Evolutionary conservation across 805 yeast genomes (phyloP).

Genomic region (Cyberlindnera galapagoensis): DNA sequence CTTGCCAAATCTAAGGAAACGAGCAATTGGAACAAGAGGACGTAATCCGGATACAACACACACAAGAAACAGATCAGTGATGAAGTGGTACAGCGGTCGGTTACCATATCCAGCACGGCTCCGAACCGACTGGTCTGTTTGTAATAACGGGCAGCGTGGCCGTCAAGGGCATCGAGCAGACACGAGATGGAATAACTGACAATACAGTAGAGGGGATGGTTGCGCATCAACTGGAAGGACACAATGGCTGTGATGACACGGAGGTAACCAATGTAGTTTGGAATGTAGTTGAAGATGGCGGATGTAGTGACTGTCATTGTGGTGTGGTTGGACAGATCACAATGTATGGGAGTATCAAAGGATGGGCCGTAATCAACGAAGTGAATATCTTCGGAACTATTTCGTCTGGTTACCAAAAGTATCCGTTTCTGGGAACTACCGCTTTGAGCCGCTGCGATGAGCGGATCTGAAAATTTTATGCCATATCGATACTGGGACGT

Average conservation of each 20-base stretch:
- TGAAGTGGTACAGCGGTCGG: constrained; percentile 95
- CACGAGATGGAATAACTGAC: constrained; percentile 81
- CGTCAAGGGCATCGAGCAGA: constrained; percentile 91
- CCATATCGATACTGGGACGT: too few relatives aligned
- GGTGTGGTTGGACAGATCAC: too few relatives aligned
- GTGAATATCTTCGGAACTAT: too few relatives aligned
- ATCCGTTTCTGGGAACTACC: too few relatives aligned
- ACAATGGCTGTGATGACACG: constrained; percentile 77
- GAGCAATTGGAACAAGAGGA: constrained; percentile 62
- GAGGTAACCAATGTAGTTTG: constrained; percentile 85
- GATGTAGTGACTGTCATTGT: constrained; percentile 28
- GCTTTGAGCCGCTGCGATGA: too few relatives aligned
- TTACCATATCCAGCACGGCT: constrained; percentile 97
- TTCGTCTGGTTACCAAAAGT: too few relatives aligned
- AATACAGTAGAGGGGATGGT: constrained; percentile 76
- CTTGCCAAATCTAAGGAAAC: constrained; percentile 84
- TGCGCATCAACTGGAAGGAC: constrained; percentile 76
- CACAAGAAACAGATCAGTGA: constrained; percentile 85
- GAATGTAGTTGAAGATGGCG: constrained; percentile 73
- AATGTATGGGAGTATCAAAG: too few relatives aligned
- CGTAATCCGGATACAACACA: constrained; percentile 67
- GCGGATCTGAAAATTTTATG: too few relatives aligned
- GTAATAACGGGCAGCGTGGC: constrained; percentile 85
- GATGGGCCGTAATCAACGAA: too few relatives aligned
- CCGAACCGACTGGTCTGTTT: constrained; percentile 91